phyloP scores from a whole-genome alignment of 768 basidiomycete genomes.

The Leccinum barrowsii region DNA sequence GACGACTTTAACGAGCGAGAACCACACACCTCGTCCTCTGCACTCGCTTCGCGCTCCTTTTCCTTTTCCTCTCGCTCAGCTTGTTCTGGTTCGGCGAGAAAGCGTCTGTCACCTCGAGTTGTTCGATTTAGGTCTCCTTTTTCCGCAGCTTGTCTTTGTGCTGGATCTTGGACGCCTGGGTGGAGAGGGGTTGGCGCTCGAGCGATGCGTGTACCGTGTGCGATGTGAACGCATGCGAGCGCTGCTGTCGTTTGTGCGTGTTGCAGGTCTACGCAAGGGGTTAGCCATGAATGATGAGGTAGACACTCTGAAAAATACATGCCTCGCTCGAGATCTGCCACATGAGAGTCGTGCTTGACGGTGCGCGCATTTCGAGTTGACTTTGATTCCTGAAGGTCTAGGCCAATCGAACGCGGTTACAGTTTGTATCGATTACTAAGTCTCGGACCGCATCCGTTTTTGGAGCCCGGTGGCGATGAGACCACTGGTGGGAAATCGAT shows the following conservation, averaged over 20 bases:
- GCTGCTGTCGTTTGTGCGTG: conserved; percentile 66
- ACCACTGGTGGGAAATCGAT: too few species aligned
- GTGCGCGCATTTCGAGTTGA: too few species aligned
- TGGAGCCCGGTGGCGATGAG: too few species aligned
- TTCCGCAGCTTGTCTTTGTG: conserved; percentile 67
- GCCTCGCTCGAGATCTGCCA: conserved; percentile 68
- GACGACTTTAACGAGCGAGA: background rate
- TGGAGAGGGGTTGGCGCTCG: conserved; percentile 61
- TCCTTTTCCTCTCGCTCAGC: conserved; percentile 70
- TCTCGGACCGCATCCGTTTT: too few species aligned
- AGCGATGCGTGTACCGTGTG: conserved; percentile 59
- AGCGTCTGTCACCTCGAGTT: conserved; percentile 68
- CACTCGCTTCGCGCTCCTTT: conserved; percentile 44
- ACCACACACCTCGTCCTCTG: conserved; percentile 58
- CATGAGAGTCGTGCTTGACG: conserved; percentile 60
- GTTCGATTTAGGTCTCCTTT: conserved; percentile 57
- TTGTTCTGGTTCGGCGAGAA: conserved; percentile 63
- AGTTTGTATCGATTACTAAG: too few species aligned
- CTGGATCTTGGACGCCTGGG: conserved; percentile 59
- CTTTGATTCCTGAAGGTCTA: too few species aligned
- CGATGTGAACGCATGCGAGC: conserved; percentile 57
- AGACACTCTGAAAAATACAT: conserved; percentile 5
- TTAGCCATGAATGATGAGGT: background rate
- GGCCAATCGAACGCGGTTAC: too few species aligned
- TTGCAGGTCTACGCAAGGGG: conserved; percentile 49